Conservation (phyloP, 108 stramenopile genomes). For the Fistulifera pelliculosa region DNA sequence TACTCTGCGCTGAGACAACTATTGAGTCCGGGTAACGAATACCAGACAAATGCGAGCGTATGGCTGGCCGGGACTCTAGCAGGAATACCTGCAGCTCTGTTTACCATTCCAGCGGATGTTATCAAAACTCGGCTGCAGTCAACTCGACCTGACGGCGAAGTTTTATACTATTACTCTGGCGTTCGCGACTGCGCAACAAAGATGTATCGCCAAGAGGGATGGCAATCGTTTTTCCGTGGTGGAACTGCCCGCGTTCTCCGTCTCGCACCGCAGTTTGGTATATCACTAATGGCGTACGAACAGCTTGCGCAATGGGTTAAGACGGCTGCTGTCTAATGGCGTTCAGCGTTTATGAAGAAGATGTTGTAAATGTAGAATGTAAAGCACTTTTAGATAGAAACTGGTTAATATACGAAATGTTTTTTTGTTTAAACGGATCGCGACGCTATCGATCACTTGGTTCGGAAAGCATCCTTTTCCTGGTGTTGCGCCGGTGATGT, state of each 20-base stretch:
- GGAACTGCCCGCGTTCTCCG: slow-evolving; percentile 26
- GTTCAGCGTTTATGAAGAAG: too few species aligned
- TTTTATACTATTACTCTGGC: slow-evolving; percentile 18
- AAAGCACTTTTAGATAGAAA: too few species aligned
- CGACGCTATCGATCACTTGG: too few species aligned
- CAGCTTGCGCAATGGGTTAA: slow-evolving; percentile 4
- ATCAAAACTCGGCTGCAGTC: slow-evolving; percentile 37
- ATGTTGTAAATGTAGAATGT: too few species aligned
- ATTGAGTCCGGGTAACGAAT: neutral
- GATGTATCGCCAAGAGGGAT: slow-evolving; percentile 32
- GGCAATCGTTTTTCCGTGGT: slow-evolving; percentile 47
- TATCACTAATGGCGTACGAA: slow-evolving; percentile 47
- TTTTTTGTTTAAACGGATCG: too few species aligned
- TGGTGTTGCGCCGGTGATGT: too few species aligned
- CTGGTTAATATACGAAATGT: too few species aligned
- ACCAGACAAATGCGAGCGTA: slow-evolving; percentile 3
- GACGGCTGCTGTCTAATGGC: too few species aligned
- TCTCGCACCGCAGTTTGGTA: slow-evolving; percentile 52
- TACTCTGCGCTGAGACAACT: slow-evolving; percentile 36
- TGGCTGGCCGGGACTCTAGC: slow-evolving; percentile 38
- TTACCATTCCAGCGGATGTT: slow-evolving; percentile 39
- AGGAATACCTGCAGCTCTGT: slow-evolving; percentile 30
- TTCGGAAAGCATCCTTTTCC: too few species aligned
- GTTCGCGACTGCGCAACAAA: slow-evolving; percentile 36
- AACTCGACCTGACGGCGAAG: slow-evolving; percentile 27